Percentiles rank a stretch among this genome's conserved stretches.
Conservation (phyloP, 176 grass and related monocot genomes). For the Stipa capillata region DNA sequence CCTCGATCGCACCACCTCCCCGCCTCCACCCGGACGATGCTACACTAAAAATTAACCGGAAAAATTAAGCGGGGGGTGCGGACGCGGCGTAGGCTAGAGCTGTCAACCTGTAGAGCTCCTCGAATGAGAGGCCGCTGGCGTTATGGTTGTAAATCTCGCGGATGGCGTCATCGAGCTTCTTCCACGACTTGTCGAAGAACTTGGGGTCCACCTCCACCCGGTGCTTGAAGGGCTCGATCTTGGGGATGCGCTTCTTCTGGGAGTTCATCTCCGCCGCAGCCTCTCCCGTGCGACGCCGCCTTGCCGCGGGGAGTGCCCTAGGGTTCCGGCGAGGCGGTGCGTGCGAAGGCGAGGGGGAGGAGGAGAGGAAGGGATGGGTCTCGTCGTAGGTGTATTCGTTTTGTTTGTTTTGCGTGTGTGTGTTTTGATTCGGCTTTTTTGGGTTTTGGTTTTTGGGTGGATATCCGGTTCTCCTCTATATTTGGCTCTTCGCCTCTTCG, state of each 20-base stretch:
- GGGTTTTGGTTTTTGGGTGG: neutral
- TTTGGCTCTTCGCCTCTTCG: neutral
- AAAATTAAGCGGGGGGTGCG: neutral
- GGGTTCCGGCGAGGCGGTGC: neutral
- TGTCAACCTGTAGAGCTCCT: slow-evolving; percentile 77
- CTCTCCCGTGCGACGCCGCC: too few relatives aligned
- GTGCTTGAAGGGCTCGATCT: slow-evolving; percentile 82
- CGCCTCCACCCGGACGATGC: neutral
- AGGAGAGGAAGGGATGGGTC: neutral
- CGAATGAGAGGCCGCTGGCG: slow-evolving; percentile 92
- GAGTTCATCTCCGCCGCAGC: slow-evolving; percentile 28
- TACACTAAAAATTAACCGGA: neutral
- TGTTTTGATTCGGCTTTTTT: neutral
- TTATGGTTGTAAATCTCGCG: slow-evolving; percentile 97
- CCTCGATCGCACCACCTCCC: neutral
- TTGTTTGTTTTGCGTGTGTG: too few relatives aligned
- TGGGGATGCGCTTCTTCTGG: slow-evolving; percentile 45
- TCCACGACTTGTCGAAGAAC: slow-evolving; percentile 85
- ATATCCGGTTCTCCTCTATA: neutral
- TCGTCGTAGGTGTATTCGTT: neutral
- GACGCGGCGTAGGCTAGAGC: neutral
- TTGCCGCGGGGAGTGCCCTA: neutral
- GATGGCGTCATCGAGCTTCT: slow-evolving; percentile 75
- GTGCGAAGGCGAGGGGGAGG: neutral
- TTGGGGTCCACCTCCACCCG: slow-evolving; percentile 80